These are phyloP conservation scores for Fusarium caatingaense DNA, from an alignment of 2,329 filamentous ascomycete genomes.

Conservation along the genomic window DNA sequence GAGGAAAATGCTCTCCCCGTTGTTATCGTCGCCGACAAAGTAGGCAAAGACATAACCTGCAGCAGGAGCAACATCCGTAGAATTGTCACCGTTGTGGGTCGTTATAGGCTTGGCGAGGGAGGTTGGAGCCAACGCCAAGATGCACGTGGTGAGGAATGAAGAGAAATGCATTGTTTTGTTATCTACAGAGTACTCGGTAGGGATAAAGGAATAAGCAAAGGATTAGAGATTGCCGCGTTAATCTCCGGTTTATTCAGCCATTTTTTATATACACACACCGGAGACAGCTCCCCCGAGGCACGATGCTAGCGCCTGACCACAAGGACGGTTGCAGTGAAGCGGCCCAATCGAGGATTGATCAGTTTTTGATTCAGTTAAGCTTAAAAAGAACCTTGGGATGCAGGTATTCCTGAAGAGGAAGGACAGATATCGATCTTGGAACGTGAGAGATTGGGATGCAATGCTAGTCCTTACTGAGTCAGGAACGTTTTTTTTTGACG, in stretches of 20 bases:
- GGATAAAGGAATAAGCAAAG: not conserved
- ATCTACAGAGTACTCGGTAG: no score
- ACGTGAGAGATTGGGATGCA: not conserved
- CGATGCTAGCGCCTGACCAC: not conserved
- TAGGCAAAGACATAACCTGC: conserved; percentile 12
- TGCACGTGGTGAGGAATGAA: not conserved
- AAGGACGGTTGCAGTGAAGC: not conserved
- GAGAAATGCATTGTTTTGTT: not conserved
- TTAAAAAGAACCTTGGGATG: conserved; percentile 12
- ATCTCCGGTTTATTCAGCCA: not conserved
- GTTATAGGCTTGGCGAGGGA: conserved; percentile 6
- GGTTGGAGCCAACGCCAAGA: conserved; percentile 9
- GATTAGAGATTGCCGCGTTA: not conserved
- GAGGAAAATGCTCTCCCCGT: conserved; percentile 8
- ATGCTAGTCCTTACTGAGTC: not conserved
- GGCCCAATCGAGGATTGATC: not conserved
- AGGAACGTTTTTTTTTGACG: not conserved
- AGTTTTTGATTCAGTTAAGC: not conserved
- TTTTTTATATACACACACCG: not conserved
- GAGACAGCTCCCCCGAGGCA: not conserved
- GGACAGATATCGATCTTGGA: not conserved
- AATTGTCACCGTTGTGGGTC: not conserved
- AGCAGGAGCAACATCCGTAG: not conserved
- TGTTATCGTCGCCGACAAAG: conserved; percentile 4
- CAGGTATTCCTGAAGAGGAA: conserved; percentile 3